These are phyloP conservation scores for Salvia hispanica DNA, from an alignment of 257 asterid species.

Conservation along the genomic window DNA sequence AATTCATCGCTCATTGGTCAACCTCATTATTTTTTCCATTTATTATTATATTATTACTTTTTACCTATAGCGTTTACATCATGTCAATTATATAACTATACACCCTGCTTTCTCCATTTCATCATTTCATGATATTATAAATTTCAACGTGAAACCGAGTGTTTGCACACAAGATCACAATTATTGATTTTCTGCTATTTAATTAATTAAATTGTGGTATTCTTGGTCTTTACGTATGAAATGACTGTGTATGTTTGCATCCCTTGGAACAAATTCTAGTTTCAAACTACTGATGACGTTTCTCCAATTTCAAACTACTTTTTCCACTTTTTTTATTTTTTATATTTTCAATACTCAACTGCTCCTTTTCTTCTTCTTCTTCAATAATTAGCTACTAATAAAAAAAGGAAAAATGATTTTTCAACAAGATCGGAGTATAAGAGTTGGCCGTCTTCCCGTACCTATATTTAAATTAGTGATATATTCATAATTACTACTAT, in stretches of 20 bases:
- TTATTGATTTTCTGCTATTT: too few relatives aligned
- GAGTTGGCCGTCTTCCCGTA: too few relatives aligned
- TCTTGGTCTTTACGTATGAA: too few relatives aligned
- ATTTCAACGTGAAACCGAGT: too few relatives aligned
- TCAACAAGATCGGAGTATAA: too few relatives aligned
- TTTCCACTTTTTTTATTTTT: background rate
- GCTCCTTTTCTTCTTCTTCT: background rate
- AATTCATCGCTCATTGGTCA: constrained; percentile 1
- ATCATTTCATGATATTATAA: background rate
- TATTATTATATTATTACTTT: background rate
- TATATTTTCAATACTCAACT: background rate
- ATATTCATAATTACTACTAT: too few relatives aligned
- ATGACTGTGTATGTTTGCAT: too few relatives aligned
- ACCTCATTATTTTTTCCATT: background rate
- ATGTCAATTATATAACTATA: background rate
- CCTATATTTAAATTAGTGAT: too few relatives aligned
- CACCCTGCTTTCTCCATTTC: background rate
- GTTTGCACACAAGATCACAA: too few relatives aligned
- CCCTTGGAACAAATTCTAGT: background rate
- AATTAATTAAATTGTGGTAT: too few relatives aligned
- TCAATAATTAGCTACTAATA: too few relatives aligned
- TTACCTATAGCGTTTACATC: background rate
- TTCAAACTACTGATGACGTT: background rate
- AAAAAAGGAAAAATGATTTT: too few relatives aligned
- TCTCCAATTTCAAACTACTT: background rate